Evolutionary conservation across 345 rosid genomes (phyloP).

Genomic region (Bruguiera parviflora): DNA sequence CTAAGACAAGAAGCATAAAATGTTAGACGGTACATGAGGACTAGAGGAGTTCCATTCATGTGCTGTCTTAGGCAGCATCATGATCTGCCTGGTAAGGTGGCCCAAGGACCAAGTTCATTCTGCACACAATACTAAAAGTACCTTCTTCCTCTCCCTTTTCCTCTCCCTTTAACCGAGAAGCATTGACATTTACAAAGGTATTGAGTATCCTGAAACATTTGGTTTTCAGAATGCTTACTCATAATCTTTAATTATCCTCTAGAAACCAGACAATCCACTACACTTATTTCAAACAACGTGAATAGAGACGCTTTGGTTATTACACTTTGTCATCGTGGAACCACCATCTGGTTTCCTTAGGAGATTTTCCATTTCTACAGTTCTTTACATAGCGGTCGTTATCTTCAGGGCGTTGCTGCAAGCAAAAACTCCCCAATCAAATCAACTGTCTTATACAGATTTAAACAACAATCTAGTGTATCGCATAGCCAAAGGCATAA

Average conservation of each 20-base stretch:
- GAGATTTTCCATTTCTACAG: constrained; percentile 93
- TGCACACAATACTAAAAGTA: constrained; percentile 7
- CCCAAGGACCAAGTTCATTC: constrained; percentile 4
- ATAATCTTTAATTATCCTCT: constrained; percentile 17
- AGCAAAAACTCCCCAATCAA: constrained; percentile 15
- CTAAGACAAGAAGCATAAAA: not conserved
- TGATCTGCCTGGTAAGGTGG: not conserved
- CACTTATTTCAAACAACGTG: constrained; percentile 23
- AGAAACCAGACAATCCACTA: constrained; percentile 16
- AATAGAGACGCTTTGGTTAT: constrained; percentile 18
- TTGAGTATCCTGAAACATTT: constrained; percentile 18
- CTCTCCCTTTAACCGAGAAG: constrained; percentile 27
- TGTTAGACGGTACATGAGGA: not conserved
- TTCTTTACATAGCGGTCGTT: constrained; percentile 93
- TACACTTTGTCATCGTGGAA: constrained; percentile 95
- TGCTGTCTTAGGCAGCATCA: constrained; percentile 2
- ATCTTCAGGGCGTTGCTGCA: constrained; percentile 95
- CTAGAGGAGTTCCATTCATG: not conserved
- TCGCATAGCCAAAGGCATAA: not conserved
- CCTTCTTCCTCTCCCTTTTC: constrained; percentile 23
- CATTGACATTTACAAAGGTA: constrained; percentile 30
- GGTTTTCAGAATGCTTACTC: constrained; percentile 25
- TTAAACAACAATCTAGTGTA: not conserved
- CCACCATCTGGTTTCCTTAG: constrained; percentile 99
- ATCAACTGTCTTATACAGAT: not conserved